These are phyloP conservation scores for Pseudomassariella vexata DNA, from an alignment of 2,329 filamentous ascomycete species.

Conservation along the genomic window DNA sequence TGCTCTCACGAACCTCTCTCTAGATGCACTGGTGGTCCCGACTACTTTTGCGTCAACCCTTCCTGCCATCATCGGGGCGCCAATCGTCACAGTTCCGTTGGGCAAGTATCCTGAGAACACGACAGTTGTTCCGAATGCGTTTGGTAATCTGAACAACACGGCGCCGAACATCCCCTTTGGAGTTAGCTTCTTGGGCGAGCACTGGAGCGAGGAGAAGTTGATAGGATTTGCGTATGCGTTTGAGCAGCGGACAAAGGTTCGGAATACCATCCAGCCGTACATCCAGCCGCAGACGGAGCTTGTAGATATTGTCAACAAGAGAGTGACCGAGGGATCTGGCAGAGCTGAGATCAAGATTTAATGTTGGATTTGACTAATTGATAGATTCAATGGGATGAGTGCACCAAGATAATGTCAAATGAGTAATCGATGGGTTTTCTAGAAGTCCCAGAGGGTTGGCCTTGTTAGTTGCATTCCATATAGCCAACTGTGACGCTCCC, in stretches of 20 bases:
- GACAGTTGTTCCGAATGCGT: conserved; percentile 34
- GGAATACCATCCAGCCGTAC: conserved; percentile 21
- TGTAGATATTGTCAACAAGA: conserved; percentile 12
- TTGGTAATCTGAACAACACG: conserved; percentile 43
- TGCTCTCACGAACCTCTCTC: conserved; percentile 46
- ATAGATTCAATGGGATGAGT: no score
- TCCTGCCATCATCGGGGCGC: conserved; percentile 51
- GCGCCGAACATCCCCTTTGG: conserved; percentile 55
- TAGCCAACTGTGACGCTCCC: no score
- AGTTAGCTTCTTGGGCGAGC: conserved; percentile 54
- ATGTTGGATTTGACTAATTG: no score
- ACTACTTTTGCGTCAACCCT: conserved; percentile 41
- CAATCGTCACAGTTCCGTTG: conserved; percentile 58
- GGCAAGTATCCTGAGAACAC: conserved; percentile 42
- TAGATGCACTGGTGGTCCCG: conserved; percentile 59
- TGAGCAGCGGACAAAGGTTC: conserved; percentile 48
- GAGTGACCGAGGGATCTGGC: background rate
- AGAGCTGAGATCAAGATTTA: no score
- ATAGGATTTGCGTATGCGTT: conserved; percentile 64
- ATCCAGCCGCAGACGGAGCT: conserved; percentile 26
- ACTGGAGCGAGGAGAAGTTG: conserved; percentile 56
- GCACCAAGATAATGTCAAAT: no score
- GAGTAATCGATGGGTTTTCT: no score
- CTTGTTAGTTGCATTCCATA: no score
- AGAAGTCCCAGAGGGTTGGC: no score